phyloP scores from a whole-genome alignment of 371 early-diverging fungal genomes.

The Mucor mucedo region DNA sequence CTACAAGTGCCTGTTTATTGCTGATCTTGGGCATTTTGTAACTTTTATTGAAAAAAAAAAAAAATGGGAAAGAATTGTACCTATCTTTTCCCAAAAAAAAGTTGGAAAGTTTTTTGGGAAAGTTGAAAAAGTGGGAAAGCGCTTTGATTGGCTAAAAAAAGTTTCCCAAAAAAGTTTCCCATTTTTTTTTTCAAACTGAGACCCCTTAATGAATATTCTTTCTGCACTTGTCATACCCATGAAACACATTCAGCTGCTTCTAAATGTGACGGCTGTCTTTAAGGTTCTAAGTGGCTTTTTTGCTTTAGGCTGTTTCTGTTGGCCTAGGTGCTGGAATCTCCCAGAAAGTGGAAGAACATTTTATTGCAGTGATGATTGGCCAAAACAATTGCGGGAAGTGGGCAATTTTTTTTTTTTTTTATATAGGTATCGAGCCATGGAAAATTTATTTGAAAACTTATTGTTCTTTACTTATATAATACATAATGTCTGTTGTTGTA shows the following conservation, averaged over 20 bases:
- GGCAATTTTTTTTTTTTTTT: conserved; percentile 12
- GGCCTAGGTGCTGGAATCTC: conserved; percentile 22
- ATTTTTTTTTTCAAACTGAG: too few species aligned
- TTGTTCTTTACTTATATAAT: conserved; percentile 20
- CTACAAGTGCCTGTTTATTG: too few species aligned
- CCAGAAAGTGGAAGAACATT: conserved; percentile 27
- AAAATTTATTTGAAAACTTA: conserved; percentile 16
- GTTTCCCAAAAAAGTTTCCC: too few species aligned
- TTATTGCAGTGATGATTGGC: conserved; percentile 12
- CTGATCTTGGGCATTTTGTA: too few species aligned
- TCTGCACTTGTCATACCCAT: neutral
- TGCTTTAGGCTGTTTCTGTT: neutral
- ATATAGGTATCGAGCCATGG: conserved; percentile 5
- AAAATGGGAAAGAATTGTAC: too few species aligned
- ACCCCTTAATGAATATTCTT: neutral
- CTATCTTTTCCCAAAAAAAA: too few species aligned
- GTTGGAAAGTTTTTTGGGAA: too few species aligned
- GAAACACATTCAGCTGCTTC: neutral
- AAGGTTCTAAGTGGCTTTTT: conserved; percentile 16
- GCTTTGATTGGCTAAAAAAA: too few species aligned
- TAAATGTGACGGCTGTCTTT: conserved; percentile 7
- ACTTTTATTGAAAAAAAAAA: too few species aligned
- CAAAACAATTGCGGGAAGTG: neutral
- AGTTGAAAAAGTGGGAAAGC: too few species aligned
- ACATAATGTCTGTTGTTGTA: conserved; percentile 56